Evolutionary conservation across 441 rosid genomes (phyloP).

Genomic region (Populus tomentosa): DNA sequence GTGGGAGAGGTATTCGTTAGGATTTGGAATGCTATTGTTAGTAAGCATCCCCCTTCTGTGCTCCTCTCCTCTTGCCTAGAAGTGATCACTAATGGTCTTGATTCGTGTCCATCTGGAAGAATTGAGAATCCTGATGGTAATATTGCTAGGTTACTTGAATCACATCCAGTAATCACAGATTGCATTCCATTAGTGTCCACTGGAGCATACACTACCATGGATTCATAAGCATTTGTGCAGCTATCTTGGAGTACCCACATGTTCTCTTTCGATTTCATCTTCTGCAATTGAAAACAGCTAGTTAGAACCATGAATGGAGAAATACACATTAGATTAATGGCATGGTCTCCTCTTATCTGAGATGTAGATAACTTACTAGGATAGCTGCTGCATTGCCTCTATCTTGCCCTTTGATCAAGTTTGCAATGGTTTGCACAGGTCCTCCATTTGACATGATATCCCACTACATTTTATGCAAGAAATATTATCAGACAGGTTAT

Average conservation of each 20-base stretch:
- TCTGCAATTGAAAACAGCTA: conserved; percentile 36
- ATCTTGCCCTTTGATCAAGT: conserved; percentile 86
- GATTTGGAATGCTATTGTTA: conserved; percentile 79
- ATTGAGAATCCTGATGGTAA: conserved; percentile 95
- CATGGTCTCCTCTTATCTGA: neutral
- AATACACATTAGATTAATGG: neutral
- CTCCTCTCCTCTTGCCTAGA: conserved; percentile 75
- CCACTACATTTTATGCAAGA: conserved; percentile 47
- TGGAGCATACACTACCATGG: conserved; percentile 71
- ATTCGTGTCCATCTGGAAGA: conserved; percentile 80
- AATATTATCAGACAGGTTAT: neutral
- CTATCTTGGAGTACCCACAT: conserved; percentile 85
- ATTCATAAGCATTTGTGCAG: conserved; percentile 81
- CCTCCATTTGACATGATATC: conserved; percentile 77
- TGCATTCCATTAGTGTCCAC: conserved; percentile 80
- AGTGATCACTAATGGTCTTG: conserved; percentile 80
- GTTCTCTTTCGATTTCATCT: conserved; percentile 67
- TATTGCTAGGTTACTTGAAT: conserved; percentile 72
- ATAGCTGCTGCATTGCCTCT: conserved; percentile 87
- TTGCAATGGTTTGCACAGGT: conserved; percentile 63
- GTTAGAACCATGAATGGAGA: neutral
- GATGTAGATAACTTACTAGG: conserved; percentile 36
- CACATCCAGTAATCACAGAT: conserved; percentile 80
- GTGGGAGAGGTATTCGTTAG: conserved; percentile 63
- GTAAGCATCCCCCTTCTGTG: conserved; percentile 81